Conservation (phyloP, 2,329 filamentous ascomycete species). For the Talaromyces piceae region DNA sequence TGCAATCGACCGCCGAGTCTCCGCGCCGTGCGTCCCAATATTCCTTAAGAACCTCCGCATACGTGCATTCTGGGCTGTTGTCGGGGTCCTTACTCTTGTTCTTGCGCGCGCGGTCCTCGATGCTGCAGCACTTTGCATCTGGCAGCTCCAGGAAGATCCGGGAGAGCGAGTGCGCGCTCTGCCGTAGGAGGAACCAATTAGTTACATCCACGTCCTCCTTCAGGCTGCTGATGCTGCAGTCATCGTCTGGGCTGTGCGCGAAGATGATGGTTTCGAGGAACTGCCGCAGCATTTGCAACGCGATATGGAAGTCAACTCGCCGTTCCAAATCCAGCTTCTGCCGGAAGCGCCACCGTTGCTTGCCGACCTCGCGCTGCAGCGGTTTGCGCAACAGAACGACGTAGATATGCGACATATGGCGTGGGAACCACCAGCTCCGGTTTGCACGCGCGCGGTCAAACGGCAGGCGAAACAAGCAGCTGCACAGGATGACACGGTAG, state of each 20-base stretch:
- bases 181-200: conserved; percentile 23
- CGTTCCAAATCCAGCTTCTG: conserved; percentile 18
- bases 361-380: conserved; percentile 20
- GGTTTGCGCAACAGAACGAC: conserved; percentile 18
- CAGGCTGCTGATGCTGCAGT: conserved; percentile 19
- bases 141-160: conserved; percentile 20
- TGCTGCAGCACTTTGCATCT: conserved; percentile 20
- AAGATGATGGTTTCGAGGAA: conserved; percentile 24
- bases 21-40: conserved; percentile 24
- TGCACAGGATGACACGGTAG: conserved; percentile 9
- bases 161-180: conserved; percentile 18
- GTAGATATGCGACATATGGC: conserved; percentile 19
- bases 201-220: conserved; percentile 21
- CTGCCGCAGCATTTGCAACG: conserved; percentile 23
- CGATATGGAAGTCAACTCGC: conserved; percentile 21
- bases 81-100: background rate
- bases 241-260: conserved; percentile 21
- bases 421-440: conserved; percentile 18
- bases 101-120: conserved; percentile 15
- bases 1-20: conserved; percentile 17
- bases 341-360: conserved; percentile 18
- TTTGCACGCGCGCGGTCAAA: conserved; percentile 14
- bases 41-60: conserved; percentile 20
- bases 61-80: conserved; percentile 15
- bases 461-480: conserved; percentile 10